Evolutionary conservation across 108 stramenopile species (phyloP), one percentile per base, ranked within the genome.

Genomic region (Chaetoceros tenuissimus): DNA sequence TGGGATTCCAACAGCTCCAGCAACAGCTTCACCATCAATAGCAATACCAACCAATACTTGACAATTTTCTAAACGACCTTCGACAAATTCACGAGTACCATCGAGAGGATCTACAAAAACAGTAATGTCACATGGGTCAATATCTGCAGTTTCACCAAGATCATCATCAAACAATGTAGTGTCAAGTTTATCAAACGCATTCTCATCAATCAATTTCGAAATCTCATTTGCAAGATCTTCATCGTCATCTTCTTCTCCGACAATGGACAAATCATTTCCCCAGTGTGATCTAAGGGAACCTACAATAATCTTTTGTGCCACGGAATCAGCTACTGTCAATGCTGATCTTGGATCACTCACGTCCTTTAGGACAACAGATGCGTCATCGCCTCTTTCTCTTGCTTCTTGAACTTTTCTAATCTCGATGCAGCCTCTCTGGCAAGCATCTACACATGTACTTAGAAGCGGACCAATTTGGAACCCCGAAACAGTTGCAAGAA

Each of bases 41-140:
- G 79, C 77, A 58, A 87, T 74, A 2, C 89, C 89, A 59, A 90
- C 78, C 22, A 90, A 61, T 46, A 78, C 84, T 53, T 79, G 83
- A 10, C 81, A 82, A 55, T 84, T 86, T 40, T 71, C 67, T 24
- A 90, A 61, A 2, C 89, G 70, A 22, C 83, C 83, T 53, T 90
- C 85, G 17, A 90, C 85, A 62, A 85, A 90, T 61, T 90, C 89
- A 45, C 89, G 71, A 0, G 89, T 90, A 17, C 89, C 89, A 59
- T 90, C 89, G 46, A 90, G 46, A 2, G 89, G 85, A 73, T 90
- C 89, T 28, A 90, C 85, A 64, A 82, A 90, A 24, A 90, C 51
- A 17, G 58, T 40, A 8, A 75, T 29, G 10, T 69, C 68, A 5
- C 19, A 55, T 18, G 54, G 27, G 20, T 10, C 28, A 13, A 29